A percentile compares a stretch with the other conserved stretches of the same genome.
Evolutionary conservation across 2,329 filamentous ascomycete species (phyloP).

Genomic region (Chrysoporthe puriensis): DNA sequence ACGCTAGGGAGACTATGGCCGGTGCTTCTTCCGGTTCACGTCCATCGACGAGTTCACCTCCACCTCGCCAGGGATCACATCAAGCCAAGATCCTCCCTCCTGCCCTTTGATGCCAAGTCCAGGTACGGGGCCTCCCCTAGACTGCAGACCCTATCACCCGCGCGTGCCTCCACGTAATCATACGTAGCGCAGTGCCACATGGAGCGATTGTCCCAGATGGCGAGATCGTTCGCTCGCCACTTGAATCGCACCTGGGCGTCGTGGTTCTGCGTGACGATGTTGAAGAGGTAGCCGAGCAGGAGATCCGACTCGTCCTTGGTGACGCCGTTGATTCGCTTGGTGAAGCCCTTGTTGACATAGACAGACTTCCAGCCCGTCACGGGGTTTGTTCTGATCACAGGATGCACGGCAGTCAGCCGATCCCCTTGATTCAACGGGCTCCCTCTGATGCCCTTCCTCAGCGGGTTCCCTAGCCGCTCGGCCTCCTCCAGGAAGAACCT

Average conservation of each 20-base stretch:
- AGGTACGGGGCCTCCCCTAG: conserved; percentile 50
- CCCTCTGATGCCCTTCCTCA: conserved; percentile 46
- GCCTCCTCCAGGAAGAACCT: conserved; percentile 56
- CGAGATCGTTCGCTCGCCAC: conserved; percentile 57
- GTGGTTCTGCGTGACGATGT: conserved; percentile 57
- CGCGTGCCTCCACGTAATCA: conserved; percentile 56
- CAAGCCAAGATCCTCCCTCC: conserved; percentile 40
- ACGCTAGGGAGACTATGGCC: background rate
- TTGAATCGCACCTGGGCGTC: conserved; percentile 60
- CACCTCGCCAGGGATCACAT: conserved; percentile 25
- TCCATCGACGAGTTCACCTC: background rate
- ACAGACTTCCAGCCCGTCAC: conserved; percentile 62
- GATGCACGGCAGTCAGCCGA: conserved; percentile 54
- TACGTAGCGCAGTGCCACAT: conserved; percentile 60
- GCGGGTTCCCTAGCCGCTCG: conserved; percentile 45
- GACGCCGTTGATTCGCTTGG: conserved; percentile 58
- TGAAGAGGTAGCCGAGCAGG: conserved; percentile 52
- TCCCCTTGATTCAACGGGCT: conserved; percentile 61
- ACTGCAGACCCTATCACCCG: conserved; percentile 47
- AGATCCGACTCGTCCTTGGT: conserved; percentile 57
- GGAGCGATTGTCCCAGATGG: conserved; percentile 69
- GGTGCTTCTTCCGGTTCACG: background rate
- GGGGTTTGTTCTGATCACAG: conserved; percentile 62
- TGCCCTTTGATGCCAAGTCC: conserved; percentile 42
- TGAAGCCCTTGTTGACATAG: conserved; percentile 55